A percentile compares a stretch with the other conserved stretches of the same genome.
Conservation (phyloP, 306 rosid genomes). For the Trifolium dubium region DNA sequence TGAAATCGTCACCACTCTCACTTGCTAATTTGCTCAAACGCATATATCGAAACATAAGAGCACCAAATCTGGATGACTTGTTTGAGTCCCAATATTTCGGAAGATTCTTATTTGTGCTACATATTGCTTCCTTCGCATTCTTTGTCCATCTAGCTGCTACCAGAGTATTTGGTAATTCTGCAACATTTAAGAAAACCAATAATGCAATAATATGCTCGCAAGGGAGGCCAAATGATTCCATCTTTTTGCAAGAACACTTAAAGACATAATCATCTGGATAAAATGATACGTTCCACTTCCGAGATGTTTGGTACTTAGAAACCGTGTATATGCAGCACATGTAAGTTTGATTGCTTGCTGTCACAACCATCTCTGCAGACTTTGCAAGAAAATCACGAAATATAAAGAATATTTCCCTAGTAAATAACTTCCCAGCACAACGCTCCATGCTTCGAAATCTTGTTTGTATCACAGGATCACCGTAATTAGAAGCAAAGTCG, state of each 20-base stretch:
- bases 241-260: background rate
- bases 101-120: background rate
- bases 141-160: background rate
- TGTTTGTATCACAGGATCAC: background rate
- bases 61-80: background rate
- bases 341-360: background rate
- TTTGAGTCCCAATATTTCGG: background rate
- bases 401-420: background rate
- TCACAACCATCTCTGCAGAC: background rate
- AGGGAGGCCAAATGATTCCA: background rate
- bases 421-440: background rate
- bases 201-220: background rate
- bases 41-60: background rate
- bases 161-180: background rate
- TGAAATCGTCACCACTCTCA: background rate
- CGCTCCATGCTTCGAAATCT: background rate
- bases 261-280: background rate
- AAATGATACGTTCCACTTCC: background rate
- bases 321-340: background rate
- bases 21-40: constrained; percentile 1
- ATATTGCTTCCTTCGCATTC: background rate
- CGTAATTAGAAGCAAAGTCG: background rate
- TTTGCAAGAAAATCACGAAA: background rate
- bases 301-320: background rate
- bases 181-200: background rate